Evolutionary conservation across 2,329 filamentous ascomycete species (phyloP), one percentile per base, ranked within the genome.

Genomic region (Penicillium decumbens): DNA sequence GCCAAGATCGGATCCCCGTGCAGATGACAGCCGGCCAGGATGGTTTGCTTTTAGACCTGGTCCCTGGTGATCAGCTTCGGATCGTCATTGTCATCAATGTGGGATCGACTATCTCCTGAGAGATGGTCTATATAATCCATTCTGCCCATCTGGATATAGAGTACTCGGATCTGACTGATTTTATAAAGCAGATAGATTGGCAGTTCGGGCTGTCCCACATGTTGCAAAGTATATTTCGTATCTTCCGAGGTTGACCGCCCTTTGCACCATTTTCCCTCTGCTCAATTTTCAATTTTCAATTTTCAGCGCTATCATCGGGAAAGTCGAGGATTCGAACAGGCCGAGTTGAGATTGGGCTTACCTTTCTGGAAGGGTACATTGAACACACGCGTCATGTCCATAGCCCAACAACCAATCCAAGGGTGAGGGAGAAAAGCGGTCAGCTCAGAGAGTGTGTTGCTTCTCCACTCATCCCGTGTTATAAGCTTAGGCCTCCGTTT

Each of bases 1-100:
- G 64, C 64, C 63, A 64, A 64, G 62, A 60, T 58, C 51, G 55
- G 58, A 62, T 48, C 62, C 61, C 60, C 62, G 56, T 66, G 65
- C 65, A 65, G 64, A 65, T 67, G 62, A 66, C 63, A 66, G 62
- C 60, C 58, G 57, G 50, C 6, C 15, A 10, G 42, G 38, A 50
- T 46, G 53, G 49, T 49, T 54, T 48, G 38, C 18, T 50, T 27
- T 37, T 32, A 52, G 41, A 28, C 24, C 35, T 27, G 41, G 54
- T 57, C 46, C 54, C 54, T 57, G 53, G 51, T 50, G 40, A 30
- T 30, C 25, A 8, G 13, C 10, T 41, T 29, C 15, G 27, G 40
- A 42, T 47, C 45, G 39, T 37, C 45, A 4, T 29, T 42, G 24
- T 40, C 37, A 24, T 33, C 53, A 41, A 53, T 49, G 46, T 30